Evolutionary conservation across 305 asterid species (phyloP).

Genomic region (Solanum aculeatissimum): DNA sequence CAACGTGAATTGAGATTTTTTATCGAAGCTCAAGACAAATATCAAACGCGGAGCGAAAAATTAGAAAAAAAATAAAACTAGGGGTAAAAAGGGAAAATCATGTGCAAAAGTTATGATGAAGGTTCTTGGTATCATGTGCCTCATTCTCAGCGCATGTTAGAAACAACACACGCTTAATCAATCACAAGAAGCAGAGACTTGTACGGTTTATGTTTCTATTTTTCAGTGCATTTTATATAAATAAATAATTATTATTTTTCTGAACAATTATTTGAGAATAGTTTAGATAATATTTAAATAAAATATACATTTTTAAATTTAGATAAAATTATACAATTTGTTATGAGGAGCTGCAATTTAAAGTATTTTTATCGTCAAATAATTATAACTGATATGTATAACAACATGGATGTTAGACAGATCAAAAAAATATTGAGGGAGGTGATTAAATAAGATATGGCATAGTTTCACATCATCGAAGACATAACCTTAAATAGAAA

Average conservation of each 20-base stretch:
- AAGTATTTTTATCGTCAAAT: neutral
- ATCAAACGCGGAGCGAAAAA: neutral
- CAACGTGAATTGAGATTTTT: neutral
- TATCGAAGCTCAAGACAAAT: rapidly evolving
- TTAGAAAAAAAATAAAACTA: neutral
- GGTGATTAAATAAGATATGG: no score
- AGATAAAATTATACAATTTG: neutral
- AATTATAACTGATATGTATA: neutral
- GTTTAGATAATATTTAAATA: neutral
- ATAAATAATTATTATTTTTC: neutral
- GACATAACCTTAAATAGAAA: no score
- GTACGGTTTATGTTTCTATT: neutral
- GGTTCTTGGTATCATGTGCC: constrained; percentile 5
- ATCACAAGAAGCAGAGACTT: neutral
- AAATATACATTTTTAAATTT: neutral
- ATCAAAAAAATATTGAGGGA: no score
- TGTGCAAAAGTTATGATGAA: neutral
- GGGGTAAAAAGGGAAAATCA: neutral
- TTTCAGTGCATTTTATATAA: neutral
- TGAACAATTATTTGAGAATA: neutral
- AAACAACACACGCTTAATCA: constrained; percentile 5
- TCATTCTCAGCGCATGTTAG: constrained; percentile 16
- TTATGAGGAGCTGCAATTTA: neutral
- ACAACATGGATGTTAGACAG: no score
- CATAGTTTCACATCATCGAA: no score